Evolutionary conservation across 306 rosid genomes (phyloP), one percentile per base, ranked within the genome.

Genomic region (Pyrus pyrifolia): DNA sequence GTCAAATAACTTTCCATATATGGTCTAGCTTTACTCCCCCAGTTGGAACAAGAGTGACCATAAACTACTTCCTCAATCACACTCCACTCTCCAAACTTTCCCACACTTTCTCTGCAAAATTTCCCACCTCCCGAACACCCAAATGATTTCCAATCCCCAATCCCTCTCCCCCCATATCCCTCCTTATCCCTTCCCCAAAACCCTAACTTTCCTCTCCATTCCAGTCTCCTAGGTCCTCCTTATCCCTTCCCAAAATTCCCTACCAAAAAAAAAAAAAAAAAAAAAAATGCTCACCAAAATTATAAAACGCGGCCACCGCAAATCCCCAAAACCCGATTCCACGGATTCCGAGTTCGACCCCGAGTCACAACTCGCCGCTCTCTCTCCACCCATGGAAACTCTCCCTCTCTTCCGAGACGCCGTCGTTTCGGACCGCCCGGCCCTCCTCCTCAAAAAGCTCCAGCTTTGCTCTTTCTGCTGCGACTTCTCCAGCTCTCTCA

Each of bases 301-400:
- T 84, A 89, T 85, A 51, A 91, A 89, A 68, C 93, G 89, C 12
- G 83, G 91, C 6, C 81, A 86, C 85, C 83, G 74, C 64, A 91
- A 86, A 83, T 31, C 77, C 55, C 68, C 83, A 53, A 91, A 86
- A 78, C 46, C 83, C 4, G 85, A 83, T 29, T n/a, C 81, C 76
- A 68, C 68, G 22, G 93, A 66, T 30, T 4, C 40, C 64, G 63
- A 30, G 4, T 70, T 21, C 73, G 11, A 19, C 33, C 61, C 84
- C 60, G 88, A 81, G 7, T 68, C 85, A 1, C 71, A 25, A 15
- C 69, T 73, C 27, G 23, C 19, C 63, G 15, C 49, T 12, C 76
- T 81, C 59, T 70, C 85, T 18, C 74, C 75, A 75, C 72, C 23
- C 17, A 79, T 89, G 53, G 95, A 89, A 57, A 22, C 80, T 33